phyloP scores from a whole-genome alignment of 768 basidiomycete species.

The Rhodocollybia butyracea region DNA sequence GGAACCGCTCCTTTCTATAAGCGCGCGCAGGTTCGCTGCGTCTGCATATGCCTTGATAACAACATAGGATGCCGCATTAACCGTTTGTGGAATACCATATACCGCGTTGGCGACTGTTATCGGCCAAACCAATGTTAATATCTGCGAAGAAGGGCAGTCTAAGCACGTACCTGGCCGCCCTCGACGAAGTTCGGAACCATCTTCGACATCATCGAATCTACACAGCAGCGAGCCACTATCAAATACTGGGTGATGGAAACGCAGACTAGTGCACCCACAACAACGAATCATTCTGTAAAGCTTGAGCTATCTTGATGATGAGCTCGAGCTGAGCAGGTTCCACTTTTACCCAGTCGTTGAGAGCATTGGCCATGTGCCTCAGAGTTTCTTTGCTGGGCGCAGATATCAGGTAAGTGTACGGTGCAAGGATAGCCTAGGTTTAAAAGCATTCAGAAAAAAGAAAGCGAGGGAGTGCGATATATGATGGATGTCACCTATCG shows the following conservation, averaged over 20 bases:
- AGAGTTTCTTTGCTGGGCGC: slow-evolving; percentile 94
- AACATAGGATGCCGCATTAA: slow-evolving; percentile 96
- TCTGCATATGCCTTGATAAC: slow-evolving; percentile 93
- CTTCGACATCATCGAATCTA: slow-evolving; percentile 94
- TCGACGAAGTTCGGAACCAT: slow-evolving; percentile 81
- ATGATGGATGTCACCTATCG: background rate
- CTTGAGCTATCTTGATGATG: slow-evolving; percentile 82
- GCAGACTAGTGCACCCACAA: slow-evolving; percentile 47
- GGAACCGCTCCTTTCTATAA: slow-evolving; percentile 49
- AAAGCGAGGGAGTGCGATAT: background rate
- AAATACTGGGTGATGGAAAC: background rate
- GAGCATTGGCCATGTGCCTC: slow-evolving; percentile 81
- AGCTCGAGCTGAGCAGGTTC: slow-evolving; percentile 64
- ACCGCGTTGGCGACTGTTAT: slow-evolving; percentile 87
- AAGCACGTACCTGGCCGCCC: slow-evolving; percentile 68
- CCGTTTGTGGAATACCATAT: slow-evolving; percentile 94
- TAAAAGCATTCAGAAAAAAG: background rate
- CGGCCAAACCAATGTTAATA: background rate
- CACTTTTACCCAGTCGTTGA: slow-evolving; percentile 90
- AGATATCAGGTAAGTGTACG: slow-evolving; percentile 78
- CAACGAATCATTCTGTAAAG: slow-evolving; percentile 92
- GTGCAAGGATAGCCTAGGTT: slow-evolving; percentile 65
- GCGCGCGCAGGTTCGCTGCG: slow-evolving; percentile 53
- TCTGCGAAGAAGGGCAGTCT: background rate
- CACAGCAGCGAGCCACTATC: slow-evolving; percentile 2